Percentiles rank a stretch among this genome's conserved stretches.
These are phyloP conservation scores for Parathielavia appendiculata DNA, from an alignment of 495 filamentous ascomycete species.

Conservation along the genomic window DNA sequence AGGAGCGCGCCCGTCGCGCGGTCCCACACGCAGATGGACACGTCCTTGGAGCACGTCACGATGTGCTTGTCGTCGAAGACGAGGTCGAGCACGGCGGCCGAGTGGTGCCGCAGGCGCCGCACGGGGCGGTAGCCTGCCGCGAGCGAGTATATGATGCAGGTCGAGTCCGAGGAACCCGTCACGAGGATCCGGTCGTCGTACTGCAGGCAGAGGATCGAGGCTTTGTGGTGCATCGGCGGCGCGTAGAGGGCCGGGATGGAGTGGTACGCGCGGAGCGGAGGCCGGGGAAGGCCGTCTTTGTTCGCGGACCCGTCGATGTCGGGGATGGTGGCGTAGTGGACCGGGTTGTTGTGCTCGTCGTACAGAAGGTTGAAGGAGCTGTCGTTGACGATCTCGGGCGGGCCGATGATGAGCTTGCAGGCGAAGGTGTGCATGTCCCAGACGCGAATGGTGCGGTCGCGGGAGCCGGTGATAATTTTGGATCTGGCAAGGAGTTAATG, in stretches of 20 bases:
- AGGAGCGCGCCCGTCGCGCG: constrained; percentile 67
- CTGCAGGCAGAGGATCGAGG: constrained; percentile 89
- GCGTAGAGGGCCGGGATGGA: constrained; percentile 46
- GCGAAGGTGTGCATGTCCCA: constrained; percentile 87
- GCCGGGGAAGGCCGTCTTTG: constrained; percentile 15
- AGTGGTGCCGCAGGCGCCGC: constrained; percentile 67
- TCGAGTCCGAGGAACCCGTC: constrained; percentile 87
- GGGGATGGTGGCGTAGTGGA: constrained; percentile 45
- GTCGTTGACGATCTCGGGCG: constrained; percentile 46
- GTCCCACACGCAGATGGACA: constrained; percentile 88
- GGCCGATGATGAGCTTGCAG: constrained; percentile 74
- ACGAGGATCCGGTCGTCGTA: constrained; percentile 90
- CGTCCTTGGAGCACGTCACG: constrained; percentile 93
- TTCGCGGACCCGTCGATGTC: constrained; percentile 28
- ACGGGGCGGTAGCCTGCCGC: constrained; percentile 70
- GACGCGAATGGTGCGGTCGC: constrained; percentile 88
- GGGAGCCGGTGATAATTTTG: constrained; percentile 94
- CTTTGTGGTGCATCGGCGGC: constrained; percentile 62
- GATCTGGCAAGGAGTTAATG: constrained; percentile 47
- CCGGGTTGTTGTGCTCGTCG: constrained; percentile 38
- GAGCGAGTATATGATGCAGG: constrained; percentile 88
- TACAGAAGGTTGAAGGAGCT: constrained; percentile 35
- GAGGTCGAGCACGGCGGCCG: constrained; percentile 84
- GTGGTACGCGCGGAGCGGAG: constrained; percentile 32
- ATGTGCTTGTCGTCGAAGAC: constrained; percentile 89